Conservation (phyloP, 495 filamentous ascomycete species). For the Diplogelasinospora grovesii region DNA sequence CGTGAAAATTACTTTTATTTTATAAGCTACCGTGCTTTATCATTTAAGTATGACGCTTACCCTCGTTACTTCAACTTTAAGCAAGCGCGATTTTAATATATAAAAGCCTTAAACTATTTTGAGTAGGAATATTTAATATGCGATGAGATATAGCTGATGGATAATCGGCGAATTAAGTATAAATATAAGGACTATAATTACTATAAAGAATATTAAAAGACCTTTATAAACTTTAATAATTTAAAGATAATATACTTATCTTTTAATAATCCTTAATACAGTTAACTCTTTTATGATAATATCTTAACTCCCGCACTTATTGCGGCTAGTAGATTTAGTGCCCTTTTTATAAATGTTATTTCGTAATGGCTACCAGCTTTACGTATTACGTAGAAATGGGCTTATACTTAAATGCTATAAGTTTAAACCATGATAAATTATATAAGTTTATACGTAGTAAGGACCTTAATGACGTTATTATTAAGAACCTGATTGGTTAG, state of each 20-base stretch:
- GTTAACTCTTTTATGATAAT: slow-evolving; percentile 8
- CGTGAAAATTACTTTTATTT: slow-evolving; percentile 17
- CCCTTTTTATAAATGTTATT: slow-evolving; percentile 24
- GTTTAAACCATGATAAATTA: slow-evolving; percentile 22
- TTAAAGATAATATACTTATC: slow-evolving; percentile 17
- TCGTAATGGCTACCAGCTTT: slow-evolving; percentile 24
- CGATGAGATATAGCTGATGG: slow-evolving; percentile 3
- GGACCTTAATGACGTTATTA: slow-evolving; percentile 25
- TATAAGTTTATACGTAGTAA: slow-evolving; percentile 23
- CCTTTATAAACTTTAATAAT: slow-evolving; percentile 23
- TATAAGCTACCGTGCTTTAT: slow-evolving; percentile 10
- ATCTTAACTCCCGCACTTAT: slow-evolving; percentile 24
- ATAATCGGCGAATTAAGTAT: too few species aligned
- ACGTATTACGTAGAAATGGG: slow-evolving; percentile 27
- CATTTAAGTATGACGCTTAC: slow-evolving; percentile 21
- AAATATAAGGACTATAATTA: slow-evolving; percentile 9
- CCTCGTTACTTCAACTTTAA: slow-evolving; percentile 11
- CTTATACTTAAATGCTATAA: slow-evolving; percentile 10
- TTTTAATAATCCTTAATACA: neutral
- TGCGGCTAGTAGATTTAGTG: slow-evolving; percentile 19
- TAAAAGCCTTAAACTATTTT: slow-evolving; percentile 14
- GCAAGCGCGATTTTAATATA: slow-evolving; percentile 13
- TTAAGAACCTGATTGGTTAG: slow-evolving; percentile 30
- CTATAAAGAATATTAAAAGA: slow-evolving; percentile 21
- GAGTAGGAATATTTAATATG: slow-evolving; percentile 19